Conservation (phyloP, 1,139 yeast species). For the Suhomyces coccinellae region DNA sequence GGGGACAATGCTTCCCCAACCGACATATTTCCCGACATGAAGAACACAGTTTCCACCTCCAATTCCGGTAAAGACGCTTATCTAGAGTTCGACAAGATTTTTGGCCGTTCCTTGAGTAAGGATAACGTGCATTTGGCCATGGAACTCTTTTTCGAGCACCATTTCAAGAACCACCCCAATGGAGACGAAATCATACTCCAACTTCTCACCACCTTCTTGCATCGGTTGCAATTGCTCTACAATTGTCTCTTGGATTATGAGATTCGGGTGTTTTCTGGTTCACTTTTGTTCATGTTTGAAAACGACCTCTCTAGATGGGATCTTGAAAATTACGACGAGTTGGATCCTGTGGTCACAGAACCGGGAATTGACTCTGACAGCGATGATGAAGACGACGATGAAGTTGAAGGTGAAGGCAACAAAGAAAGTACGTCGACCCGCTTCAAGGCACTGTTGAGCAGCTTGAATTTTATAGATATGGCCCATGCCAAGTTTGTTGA, state of each 20-base stretch:
- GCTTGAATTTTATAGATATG: constrained; percentile 76
- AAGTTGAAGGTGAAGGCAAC: constrained; percentile 10
- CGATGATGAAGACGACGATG: constrained; percentile 30
- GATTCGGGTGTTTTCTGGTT: constrained; percentile 69
- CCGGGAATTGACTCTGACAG: constrained; percentile 22
- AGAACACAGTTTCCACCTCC: constrained; percentile 15
- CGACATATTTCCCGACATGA: constrained; percentile 15
- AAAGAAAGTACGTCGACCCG: constrained; percentile 21
- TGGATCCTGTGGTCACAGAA: constrained; percentile 40
- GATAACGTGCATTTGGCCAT: constrained; percentile 52
- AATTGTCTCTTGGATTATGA: constrained; percentile 64
- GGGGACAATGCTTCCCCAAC: constrained; percentile 8
- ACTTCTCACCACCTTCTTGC: constrained; percentile 44
- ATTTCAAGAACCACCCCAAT: constrained; percentile 8
- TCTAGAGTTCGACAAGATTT: constrained; percentile 59
- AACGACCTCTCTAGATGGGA: constrained; percentile 57
- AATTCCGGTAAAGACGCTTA: constrained; percentile 33
- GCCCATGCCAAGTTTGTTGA: constrained; percentile 75
- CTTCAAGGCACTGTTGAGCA: constrained; percentile 39
- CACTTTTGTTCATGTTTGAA: constrained; percentile 74
- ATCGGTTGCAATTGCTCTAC: constrained; percentile 62
- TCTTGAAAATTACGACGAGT: constrained; percentile 29
- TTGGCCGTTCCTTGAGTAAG: constrained; percentile 60
- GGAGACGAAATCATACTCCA: constrained; percentile 15
- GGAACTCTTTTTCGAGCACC: constrained; percentile 47